Evolutionary conservation across 805 yeast species (phyloP).

Genomic region (Pichia rugopelliculosa): DNA sequence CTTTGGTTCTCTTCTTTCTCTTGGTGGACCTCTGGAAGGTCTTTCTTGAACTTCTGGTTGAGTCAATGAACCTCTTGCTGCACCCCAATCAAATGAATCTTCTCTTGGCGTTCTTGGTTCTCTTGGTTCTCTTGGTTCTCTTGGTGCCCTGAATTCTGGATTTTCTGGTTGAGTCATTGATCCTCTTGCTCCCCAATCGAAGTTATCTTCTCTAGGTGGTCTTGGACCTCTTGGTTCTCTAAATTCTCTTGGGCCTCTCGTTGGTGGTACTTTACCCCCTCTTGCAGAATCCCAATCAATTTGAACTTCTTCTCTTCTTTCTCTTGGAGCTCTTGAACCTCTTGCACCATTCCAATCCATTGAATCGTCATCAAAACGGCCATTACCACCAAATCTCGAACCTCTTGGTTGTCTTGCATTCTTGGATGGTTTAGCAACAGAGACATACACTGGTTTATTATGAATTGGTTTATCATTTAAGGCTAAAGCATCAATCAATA

Average conservation of each 20-base stretch:
- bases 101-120: constrained; percentile 27
- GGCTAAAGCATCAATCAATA: constrained; percentile 44
- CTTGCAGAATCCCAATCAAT: constrained; percentile 54
- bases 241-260: constrained; percentile 21
- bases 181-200: constrained; percentile 40
- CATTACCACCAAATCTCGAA: not conserved
- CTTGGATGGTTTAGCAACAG: constrained; percentile 53
- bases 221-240: constrained; percentile 16
- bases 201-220: constrained; percentile 26
- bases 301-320: constrained; percentile 31
- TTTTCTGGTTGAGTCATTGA: constrained; percentile 7
- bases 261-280: constrained; percentile 19
- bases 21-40: constrained; percentile 9
- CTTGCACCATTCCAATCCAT: constrained; percentile 54
- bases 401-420: constrained; percentile 28
- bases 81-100: constrained; percentile 51
- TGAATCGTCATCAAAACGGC: constrained; percentile 30
- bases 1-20: constrained; percentile 14
- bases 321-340: constrained; percentile 24
- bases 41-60: constrained; percentile 29
- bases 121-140: constrained; percentile 33
- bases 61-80: constrained; percentile 49
- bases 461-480: constrained; percentile 38
- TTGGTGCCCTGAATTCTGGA: constrained; percentile 15
- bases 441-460: constrained; percentile 45